Base-by-base conservation (phyloP, 495 filamentous ascomycete species). In the Daldinia caldariorum region DNA sequence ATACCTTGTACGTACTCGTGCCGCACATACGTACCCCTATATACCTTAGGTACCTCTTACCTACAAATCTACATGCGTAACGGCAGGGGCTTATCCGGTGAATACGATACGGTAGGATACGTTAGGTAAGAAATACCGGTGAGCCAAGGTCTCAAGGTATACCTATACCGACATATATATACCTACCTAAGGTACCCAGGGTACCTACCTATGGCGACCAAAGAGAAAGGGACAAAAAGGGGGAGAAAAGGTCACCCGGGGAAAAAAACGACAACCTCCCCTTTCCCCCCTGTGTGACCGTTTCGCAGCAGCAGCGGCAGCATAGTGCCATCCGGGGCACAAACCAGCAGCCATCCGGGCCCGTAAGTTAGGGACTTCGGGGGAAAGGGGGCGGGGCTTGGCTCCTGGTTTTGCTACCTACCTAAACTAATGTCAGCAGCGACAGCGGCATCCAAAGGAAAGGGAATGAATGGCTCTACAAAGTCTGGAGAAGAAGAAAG, bases 311-410 rank as follows among this genome's bases (percentile, higher is more conserved):
- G 26, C 3, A 26, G 49, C 26, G 32, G 26, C 49, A 53, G 26
- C 3, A 26, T 53, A n/a, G 49, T 32, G 49, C 49, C 49, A 53
- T 32, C 49, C 49, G 49, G 49, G 29, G 39, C 39, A 16, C 20
- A 26, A 16, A 12, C 13, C 49, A 13, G 49, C 31, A 47, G 18
- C 43, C 20, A 47, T 22, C 43, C 43, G 43, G 43, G 3, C 18
- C 43, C 43, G 43, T 47, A 47, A 4, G 16, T 12, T 22, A 22
- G 18, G 43, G 20, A 47, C 26, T 26, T 26, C 26, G 26, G 26
- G 3, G 26, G 3, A 1, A 1, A 3, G 26, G 26, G 26, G 26
- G 26, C 26, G 1, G 26, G 26, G 3, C 26, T 26, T 1, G 26
- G 26, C 26, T 26, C 1, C 26, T 26, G 26, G 1, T 3, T 26